phyloP scores from a whole-genome alignment of 2,329 filamentous ascomycete species.

The Paecilomyces variotii region DNA sequence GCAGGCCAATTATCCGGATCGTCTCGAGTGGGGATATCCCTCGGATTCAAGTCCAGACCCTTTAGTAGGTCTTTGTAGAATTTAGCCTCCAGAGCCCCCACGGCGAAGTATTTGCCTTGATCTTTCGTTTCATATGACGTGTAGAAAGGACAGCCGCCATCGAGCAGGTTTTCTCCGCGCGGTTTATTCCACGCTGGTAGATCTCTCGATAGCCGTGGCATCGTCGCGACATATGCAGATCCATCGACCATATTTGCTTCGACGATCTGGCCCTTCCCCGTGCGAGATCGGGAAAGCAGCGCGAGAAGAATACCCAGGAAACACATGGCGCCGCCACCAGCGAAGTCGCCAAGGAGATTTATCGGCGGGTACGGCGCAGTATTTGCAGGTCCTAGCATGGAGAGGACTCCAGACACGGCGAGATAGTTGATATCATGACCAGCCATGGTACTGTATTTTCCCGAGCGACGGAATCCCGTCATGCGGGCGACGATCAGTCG shows the following conservation, averaged over 20 bases:
- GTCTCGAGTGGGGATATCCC: conserved; percentile 40
- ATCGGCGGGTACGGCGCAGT: conserved; percentile 69
- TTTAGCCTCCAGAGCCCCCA: conserved; percentile 83
- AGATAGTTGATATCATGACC: conserved; percentile 97
- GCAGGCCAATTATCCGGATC: conserved; percentile 61
- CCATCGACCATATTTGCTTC: conserved; percentile 98
- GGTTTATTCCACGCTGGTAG: conserved; percentile 54
- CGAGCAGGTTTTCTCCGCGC: conserved; percentile 69
- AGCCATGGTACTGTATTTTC: conserved; percentile 78
- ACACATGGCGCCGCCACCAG: conserved; percentile 74
- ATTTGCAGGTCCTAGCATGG: conserved; percentile 62
- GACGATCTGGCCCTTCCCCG: conserved; percentile 74
- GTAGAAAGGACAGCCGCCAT: conserved; percentile 82
- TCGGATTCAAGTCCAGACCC: conserved; percentile 53
- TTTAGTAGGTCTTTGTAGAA: conserved; percentile 66
- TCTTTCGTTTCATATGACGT: conserved; percentile 81
- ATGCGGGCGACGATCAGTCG: conserved; percentile 74
- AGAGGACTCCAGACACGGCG: conserved; percentile 72
- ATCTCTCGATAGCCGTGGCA: conserved; percentile 61
- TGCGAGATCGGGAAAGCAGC: conserved; percentile 55
- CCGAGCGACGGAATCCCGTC: conserved; percentile 79
- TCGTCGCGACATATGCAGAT: conserved; percentile 66
- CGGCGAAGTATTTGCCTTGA: conserved; percentile 64
- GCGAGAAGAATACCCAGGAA: conserved; percentile 79
- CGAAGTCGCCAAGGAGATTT: conserved; percentile 87